phyloP scores from a whole-genome alignment of 2,329 filamentous ascomycete genomes.

The Cercospora sesami region DNA sequence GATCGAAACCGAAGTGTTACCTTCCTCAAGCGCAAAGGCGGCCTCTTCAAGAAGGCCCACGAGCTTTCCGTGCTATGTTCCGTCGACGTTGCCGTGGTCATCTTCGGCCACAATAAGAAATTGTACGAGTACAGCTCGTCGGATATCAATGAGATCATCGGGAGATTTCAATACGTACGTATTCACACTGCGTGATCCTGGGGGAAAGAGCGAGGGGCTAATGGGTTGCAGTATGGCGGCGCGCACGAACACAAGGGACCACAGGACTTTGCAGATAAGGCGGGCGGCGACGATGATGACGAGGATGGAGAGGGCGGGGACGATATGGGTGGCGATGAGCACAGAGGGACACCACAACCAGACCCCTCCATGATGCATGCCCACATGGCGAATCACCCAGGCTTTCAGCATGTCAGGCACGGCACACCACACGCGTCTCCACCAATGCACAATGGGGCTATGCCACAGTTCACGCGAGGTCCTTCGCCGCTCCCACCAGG shows the following conservation, averaged over 20 bases:
- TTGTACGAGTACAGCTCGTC: constrained; percentile 95
- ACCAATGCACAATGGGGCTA: constrained; percentile 72
- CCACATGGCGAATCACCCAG: constrained; percentile 53
- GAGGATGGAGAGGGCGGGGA: constrained; percentile 67
- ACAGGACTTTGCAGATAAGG: constrained; percentile 80
- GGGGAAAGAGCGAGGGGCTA: constrained; percentile 19
- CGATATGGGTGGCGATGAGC: constrained; percentile 45
- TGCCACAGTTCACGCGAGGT: constrained; percentile 69
- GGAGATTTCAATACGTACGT: constrained; percentile 84
- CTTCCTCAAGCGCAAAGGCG: constrained; percentile 97
- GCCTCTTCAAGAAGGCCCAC: constrained; percentile 98
- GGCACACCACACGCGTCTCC: constrained; percentile 84
- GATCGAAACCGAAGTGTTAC: constrained; percentile 52
- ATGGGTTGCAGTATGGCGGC: constrained; percentile 69
- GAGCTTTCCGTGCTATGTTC: constrained; percentile 97
- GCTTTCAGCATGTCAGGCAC: constrained; percentile 80
- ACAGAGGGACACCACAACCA: constrained; percentile 69
- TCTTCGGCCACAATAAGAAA: constrained; percentile 99
- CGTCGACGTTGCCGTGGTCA: constrained; percentile 97
- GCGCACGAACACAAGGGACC: constrained; percentile 97
- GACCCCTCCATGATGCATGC: constrained; percentile 53
- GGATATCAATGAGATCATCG: constrained; percentile 88
- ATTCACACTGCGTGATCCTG: neutral
- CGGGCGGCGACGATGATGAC: constrained; percentile 74
- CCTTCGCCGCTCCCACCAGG: constrained; percentile 79